Evolutionary conservation across 805 yeast species (phyloP), one percentile per base, ranked within the genome.

Genomic region (Crinitomyces ghanaensis): DNA sequence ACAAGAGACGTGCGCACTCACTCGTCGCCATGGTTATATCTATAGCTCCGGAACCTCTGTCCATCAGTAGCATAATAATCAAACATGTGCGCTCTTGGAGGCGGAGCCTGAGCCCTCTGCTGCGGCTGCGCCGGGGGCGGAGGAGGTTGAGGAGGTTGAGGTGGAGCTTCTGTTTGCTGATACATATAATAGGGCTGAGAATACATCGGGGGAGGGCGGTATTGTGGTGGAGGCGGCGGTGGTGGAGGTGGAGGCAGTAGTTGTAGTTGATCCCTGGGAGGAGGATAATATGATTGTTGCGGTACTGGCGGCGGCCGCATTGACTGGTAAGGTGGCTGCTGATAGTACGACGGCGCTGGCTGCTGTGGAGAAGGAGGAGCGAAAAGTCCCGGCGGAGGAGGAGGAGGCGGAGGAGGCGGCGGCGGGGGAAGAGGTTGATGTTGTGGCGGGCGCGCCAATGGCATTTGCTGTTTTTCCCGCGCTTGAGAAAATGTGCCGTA

Each of bases 401-500:
- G 40, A 23, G 16, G 33, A 13, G 23, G 36, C 16, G 16, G 38
- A 19, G 35, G 20, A 28, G 11, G 31, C 34, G 35, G 39, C 15
- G 31, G 41, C 30, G 19, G 41, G 9, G 11, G 36, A 19, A 19
- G 34, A 23, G 25, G 31, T 19, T 17, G 39, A 16, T 36, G 40
- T 13, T 29, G 34, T 14, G 12, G 36, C 19, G 29, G 36, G 20
- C 32, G 44, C 27, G 31, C 36, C 21, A 34, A 41, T 27, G 30
- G 45, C 19, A 33, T 40, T 30, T 42, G 41, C 15, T 36, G 48
- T 35, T 40, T 43, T 19, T 28, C 13, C 9, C 24, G 11, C 17
- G 35, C 12, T 19, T 25, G 33, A 23, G 19, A 8, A 26, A 13
- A 13, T 9, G 28, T 8, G 11, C 8, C 12, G 9, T 26, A 8